Conservation (phyloP, 2,329 filamentous ascomycete species). For the Calonectria montana region DNA sequence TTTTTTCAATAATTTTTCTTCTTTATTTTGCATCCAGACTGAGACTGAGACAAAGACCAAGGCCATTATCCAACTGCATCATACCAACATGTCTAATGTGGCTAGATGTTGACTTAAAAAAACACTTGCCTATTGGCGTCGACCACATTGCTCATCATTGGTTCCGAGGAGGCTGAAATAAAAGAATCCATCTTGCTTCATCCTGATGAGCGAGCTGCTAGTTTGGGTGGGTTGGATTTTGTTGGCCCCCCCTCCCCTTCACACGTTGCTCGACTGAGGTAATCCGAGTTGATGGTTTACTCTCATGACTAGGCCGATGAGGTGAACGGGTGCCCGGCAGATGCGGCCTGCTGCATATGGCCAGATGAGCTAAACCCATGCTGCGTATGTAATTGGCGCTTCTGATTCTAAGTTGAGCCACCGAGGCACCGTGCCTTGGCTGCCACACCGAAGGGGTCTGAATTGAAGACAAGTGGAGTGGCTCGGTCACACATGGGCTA, state of each 20-base stretch:
- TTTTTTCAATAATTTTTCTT: too few relatives aligned
- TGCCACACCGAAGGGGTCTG: background rate
- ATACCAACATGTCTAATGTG: background rate
- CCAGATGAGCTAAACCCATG: background rate
- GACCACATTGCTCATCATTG: background rate
- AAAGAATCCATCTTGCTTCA: constrained; percentile 10
- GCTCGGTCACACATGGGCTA: background rate
- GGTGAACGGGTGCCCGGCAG: background rate
- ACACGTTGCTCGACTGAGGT: constrained; percentile 8
- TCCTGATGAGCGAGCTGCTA: constrained; percentile 6
- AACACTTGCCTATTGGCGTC: background rate
- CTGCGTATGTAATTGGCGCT: background rate
- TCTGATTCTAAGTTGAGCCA: background rate
- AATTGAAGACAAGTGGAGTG: background rate
- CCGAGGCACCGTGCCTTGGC: background rate
- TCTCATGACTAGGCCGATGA: background rate
- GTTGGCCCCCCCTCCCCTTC: background rate
- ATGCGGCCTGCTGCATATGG: constrained; percentile 1
- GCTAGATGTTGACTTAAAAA: background rate
- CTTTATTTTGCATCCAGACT: background rate
- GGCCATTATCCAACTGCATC: background rate
- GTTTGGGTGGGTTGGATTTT: background rate
- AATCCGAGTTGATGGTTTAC: background rate
- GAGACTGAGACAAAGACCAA: constrained; percentile 5
- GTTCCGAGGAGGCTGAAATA: background rate